Evolutionary conservation across 2,329 filamentous ascomycete genomes (phyloP).

Genomic region (Pseudogymnoascus sp.): DNA sequence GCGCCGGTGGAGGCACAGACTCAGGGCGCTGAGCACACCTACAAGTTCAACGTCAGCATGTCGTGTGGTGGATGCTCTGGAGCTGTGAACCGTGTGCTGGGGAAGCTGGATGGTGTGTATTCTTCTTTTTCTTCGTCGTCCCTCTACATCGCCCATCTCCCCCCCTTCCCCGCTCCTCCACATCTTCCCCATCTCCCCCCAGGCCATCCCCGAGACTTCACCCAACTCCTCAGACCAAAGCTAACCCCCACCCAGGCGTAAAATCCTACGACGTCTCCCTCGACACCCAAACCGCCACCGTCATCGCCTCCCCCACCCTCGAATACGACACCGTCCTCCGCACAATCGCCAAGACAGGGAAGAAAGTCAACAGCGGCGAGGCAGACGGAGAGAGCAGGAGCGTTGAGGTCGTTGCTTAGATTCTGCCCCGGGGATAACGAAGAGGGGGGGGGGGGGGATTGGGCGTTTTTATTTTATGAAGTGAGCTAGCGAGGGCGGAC

Average conservation of each 20-base stretch:
- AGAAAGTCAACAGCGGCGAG: conserved; percentile 73
- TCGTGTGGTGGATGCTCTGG: conserved; percentile 93
- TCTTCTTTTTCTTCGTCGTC: neutral
- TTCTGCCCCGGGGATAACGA: neutral
- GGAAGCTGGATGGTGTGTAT: conserved; percentile 76
- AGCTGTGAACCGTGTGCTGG: conserved; percentile 83
- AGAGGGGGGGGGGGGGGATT: neutral
- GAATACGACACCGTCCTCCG: conserved; percentile 72
- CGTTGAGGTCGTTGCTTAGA: conserved; percentile 30
- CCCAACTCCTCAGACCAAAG: neutral
- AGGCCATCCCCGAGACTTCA: neutral
- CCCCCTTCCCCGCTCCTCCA: conserved; percentile 8
- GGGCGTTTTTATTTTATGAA: neutral
- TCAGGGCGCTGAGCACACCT: conserved; percentile 50
- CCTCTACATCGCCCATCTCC: neutral
- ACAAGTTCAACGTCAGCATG: conserved; percentile 95
- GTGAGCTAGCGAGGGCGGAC: neutral
- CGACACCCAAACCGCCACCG: conserved; percentile 71
- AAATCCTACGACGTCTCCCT: conserved; percentile 82
- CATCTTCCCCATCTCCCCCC: neutral
- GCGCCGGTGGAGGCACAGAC: neutral
- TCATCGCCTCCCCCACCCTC: conserved; percentile 60
- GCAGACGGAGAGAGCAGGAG: conserved; percentile 55
- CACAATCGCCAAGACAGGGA: conserved; percentile 92
- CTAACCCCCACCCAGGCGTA: conserved; percentile 50